Evolutionary conservation across 176 grass and related monocot species (phyloP), one percentile per base, ranked within the genome.

Genomic region (Juncus effusus): DNA sequence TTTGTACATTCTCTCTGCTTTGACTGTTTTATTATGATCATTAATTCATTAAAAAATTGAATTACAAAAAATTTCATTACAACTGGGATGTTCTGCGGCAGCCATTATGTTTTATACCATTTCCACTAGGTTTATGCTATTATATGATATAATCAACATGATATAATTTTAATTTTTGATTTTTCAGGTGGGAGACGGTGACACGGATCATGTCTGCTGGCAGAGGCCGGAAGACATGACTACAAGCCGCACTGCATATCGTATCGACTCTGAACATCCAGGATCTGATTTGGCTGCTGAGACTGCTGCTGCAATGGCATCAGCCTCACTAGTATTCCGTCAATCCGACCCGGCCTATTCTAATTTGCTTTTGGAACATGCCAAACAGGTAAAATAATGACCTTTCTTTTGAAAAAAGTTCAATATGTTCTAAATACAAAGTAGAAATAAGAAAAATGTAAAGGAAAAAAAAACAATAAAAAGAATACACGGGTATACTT

Each of bases 201-300:
- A 85, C 59, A 80, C 93, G 1, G 93, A 91, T 35, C 93, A 96
- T 73, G 53, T 66, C 42, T 96, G 93, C 58, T 96, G 93, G 93
- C 82, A 89, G 56, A 79, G 93, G 61, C 93, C 93, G 16, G 93
- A 96, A 82, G 93, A 96, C 59, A 96, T 96, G 93, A 91, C 85
- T 12, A 96, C 93, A 7, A 96, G 77, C 77, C 88, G 93, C 0
- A 76, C 70, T 58, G 93, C 93, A 1, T 96, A 96, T 53, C 80
- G 80, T 38, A 71, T 96, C 1, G 88, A 96, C n/a, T 53, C 84
- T 6, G 40, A 83, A 68, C 58, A 82, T 53, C 93, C 93, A 0
- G 93, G 93, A 0, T 96, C 93, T 5, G 93, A 96, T 13, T 87
- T 96, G 52, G 93, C 93, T 14, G 93, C 77, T 0, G 93, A 91